phyloP scores from a whole-genome alignment of 2,329 filamentous ascomycete species.

The Biscogniauxia marginata region DNA sequence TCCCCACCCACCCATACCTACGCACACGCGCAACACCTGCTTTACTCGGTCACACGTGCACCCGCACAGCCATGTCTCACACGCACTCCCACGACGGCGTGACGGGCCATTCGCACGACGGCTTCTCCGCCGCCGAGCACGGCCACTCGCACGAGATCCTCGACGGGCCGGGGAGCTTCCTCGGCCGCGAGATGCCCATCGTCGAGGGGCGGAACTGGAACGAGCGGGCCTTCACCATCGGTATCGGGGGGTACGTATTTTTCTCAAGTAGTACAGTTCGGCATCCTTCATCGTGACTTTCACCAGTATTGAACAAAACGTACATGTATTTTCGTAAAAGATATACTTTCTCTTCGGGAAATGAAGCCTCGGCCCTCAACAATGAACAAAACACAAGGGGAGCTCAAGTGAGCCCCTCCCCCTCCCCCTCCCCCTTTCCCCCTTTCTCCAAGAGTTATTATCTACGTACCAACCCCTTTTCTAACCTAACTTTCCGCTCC shows the following conservation, averaged over 20 bases:
- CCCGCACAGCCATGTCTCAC: too few relatives aligned
- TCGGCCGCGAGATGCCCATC: slow-evolving; percentile 90
- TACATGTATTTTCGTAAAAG: too few relatives aligned
- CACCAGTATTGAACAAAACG: too few relatives aligned
- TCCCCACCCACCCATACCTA: background rate
- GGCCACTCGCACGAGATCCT: slow-evolving; percentile 96
- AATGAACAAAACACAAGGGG: too few relatives aligned
- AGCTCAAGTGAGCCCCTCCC: background rate
- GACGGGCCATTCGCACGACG: slow-evolving; percentile 48
- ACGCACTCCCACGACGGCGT: slow-evolving; percentile 57
- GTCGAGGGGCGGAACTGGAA: slow-evolving; percentile 84
- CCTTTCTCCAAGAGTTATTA: background rate
- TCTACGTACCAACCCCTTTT: slow-evolving; percentile 2
- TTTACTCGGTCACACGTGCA: background rate
- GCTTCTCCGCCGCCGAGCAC: slow-evolving; percentile 65
- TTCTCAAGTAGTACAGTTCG: background rate
- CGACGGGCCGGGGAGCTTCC: slow-evolving; percentile 85
- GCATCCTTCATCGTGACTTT: too few relatives aligned
- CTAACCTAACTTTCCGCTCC: slow-evolving; percentile 15
- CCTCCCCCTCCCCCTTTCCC: background rate
- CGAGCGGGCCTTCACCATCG: slow-evolving; percentile 89
- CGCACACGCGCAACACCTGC: background rate
- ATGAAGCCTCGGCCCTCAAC: too few relatives aligned
- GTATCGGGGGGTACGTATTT: slow-evolving; percentile 83
- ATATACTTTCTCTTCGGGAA: too few relatives aligned